Conservation (phyloP, 495 filamentous ascomycete species). For the Lophiotrema nucula region DNA sequence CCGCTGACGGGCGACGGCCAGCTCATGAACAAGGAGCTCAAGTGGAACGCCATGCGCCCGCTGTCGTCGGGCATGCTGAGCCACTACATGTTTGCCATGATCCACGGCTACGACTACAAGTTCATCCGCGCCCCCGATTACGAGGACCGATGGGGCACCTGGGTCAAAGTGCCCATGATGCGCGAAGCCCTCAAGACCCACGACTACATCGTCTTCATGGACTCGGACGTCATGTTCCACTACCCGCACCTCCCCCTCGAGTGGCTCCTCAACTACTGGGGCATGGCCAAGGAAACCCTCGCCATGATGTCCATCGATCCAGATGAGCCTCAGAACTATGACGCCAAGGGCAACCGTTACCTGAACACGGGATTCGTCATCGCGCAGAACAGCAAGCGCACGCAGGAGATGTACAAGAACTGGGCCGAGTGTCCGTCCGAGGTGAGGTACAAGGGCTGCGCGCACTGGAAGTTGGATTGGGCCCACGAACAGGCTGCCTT, state of each 20-base stretch:
- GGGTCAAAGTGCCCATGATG: conserved; percentile 52
- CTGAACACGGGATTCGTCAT: conserved; percentile 48
- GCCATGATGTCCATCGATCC: conserved; percentile 47
- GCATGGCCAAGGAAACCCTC: conserved; percentile 44
- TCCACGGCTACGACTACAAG: conserved; percentile 57
- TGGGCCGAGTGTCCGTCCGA: conserved; percentile 44
- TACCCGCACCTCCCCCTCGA: conserved; percentile 52
- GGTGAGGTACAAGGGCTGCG: conserved; percentile 38
- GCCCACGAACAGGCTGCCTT: conserved; percentile 47
- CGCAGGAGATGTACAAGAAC: conserved; percentile 41
- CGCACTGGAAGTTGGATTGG: conserved; percentile 38
- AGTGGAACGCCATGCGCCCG: conserved; percentile 29
- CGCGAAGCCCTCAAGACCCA: conserved; percentile 47
- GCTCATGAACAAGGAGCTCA: conserved; percentile 31
- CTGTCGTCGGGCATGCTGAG: conserved; percentile 34
- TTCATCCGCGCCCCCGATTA: conserved; percentile 44
- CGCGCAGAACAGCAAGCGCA: conserved; percentile 41
- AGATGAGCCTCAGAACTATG: conserved; percentile 36
- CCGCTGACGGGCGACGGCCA: conserved; percentile 25
- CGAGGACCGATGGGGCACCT: conserved; percentile 44
- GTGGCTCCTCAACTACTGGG: conserved; percentile 57
- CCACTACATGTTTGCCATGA: conserved; percentile 41
- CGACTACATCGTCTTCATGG: conserved; percentile 52
- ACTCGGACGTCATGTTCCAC: conserved; percentile 51
- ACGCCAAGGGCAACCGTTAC: conserved; percentile 36